Percentiles rank a stretch among this genome's conserved stretches.
phyloP scores from a whole-genome alignment of 495 filamentous ascomycete genomes.

The Lasiosphaeria miniovina region DNA sequence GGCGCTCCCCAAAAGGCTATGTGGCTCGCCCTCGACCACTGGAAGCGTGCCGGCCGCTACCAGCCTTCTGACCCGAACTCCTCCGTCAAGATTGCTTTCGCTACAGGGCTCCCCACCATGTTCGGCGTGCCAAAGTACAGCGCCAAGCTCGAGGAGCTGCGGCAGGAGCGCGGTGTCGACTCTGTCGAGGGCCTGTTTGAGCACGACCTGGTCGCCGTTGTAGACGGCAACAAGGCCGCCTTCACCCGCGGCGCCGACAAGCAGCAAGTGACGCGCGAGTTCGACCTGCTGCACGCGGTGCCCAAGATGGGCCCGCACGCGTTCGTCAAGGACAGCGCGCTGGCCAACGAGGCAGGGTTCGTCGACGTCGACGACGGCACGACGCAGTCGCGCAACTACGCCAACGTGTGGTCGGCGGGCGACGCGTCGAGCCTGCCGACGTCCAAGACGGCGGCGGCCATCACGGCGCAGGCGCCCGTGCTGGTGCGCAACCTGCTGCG shows the following conservation, averaged over 20 bases:
- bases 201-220: conserved; percentile 61
- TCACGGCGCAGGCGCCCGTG: conserved; percentile 61
- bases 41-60: conserved; percentile 60
- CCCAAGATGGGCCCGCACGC: conserved; percentile 62
- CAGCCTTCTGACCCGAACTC: conserved; percentile 42
- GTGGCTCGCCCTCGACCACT: conserved; percentile 68
- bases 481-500: conserved; percentile 55
- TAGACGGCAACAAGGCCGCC: conserved; percentile 56
- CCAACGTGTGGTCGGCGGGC: conserved; percentile 67
- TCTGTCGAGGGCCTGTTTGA: conserved; percentile 63
- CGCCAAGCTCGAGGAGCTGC: conserved; percentile 57
- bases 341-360: conserved; percentile 60
- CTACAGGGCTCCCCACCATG: conserved; percentile 60
- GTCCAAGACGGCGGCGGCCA: conserved; percentile 65
- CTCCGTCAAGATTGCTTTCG: conserved; percentile 59
- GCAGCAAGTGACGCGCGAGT: conserved; percentile 48
- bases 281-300: conserved; percentile 59
- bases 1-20: conserved; percentile 69
- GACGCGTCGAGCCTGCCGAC: conserved; percentile 66
- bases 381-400: conserved; percentile 58
- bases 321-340: conserved; percentile 55
- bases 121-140: conserved; percentile 70
- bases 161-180: conserved; percentile 61
- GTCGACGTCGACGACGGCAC: conserved; percentile 63
- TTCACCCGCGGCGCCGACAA: conserved; percentile 37